These are phyloP conservation scores for Fusarium musae DNA, from an alignment of 2,329 filamentous ascomycete genomes.

Conservation along the genomic window DNA sequence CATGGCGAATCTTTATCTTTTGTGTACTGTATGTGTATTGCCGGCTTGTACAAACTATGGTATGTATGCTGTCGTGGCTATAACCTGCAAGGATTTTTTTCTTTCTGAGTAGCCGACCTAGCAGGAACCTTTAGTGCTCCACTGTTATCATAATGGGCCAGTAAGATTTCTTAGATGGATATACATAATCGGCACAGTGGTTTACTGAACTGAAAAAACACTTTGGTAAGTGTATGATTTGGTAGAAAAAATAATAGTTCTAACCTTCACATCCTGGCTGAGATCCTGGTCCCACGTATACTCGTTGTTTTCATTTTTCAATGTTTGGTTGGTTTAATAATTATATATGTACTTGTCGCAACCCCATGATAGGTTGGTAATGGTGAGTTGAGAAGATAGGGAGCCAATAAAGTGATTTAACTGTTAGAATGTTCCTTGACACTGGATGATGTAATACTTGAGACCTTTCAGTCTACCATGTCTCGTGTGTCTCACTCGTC, in stretches of 20 bases:
- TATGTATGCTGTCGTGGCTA: background rate
- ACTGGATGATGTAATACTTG: background rate
- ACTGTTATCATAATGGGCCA: conserved; percentile 1
- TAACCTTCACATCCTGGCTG: background rate
- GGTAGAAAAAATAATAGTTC: background rate
- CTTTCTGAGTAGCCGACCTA: background rate
- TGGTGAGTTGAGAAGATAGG: background rate
- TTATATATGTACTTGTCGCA: background rate
- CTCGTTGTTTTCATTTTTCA: background rate
- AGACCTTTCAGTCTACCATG: background rate
- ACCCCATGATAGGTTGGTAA: background rate
- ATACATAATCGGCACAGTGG: conserved; percentile 10
- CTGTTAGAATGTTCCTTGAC: background rate
- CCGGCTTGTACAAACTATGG: conserved; percentile 5
- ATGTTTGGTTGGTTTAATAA: background rate
- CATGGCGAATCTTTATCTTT: conserved; percentile 63
- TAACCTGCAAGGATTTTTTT: conserved; percentile 30
- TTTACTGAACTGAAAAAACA: background rate
- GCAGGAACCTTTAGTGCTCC: conserved; percentile 20
- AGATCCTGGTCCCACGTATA: background rate
- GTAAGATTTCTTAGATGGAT: conserved; percentile 17
- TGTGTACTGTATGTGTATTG: background rate
- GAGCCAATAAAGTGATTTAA: too few relatives aligned
- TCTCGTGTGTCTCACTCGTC: background rate
- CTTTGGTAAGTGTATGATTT: background rate